These are phyloP conservation scores for Mitragyna speciosa DNA, from an alignment of 257 asterid species.

Conservation along the genomic window DNA sequence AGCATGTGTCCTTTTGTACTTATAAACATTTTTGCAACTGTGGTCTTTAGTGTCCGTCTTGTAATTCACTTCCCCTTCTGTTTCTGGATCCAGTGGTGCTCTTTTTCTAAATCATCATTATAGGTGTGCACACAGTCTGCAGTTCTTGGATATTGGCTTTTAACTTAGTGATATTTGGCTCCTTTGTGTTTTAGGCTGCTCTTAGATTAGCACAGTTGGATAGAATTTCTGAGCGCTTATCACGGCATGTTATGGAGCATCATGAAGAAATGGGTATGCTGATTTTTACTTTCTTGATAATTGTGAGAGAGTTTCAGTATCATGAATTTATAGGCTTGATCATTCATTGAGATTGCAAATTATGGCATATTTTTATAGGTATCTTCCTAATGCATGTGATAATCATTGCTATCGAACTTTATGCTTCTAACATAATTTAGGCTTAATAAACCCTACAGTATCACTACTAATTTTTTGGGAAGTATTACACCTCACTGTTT, in stretches of 20 bases:
- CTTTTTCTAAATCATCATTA: constrained; percentile 4
- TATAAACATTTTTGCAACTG: background rate
- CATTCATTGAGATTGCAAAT: background rate
- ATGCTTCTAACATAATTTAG: background rate
- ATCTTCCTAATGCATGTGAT: background rate
- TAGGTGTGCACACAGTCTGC: constrained; percentile 22
- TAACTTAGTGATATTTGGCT: constrained; percentile 34
- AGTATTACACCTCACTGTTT: background rate
- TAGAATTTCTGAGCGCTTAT: constrained; percentile 79
- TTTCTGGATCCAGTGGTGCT: background rate
- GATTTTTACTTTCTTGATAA: constrained; percentile 8
- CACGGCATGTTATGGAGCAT: constrained; percentile 96
- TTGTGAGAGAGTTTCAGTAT: background rate
- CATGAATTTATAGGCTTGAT: background rate
- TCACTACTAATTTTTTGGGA: background rate
- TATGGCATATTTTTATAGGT: background rate
- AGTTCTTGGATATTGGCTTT: constrained; percentile 24
- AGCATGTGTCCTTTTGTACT: background rate
- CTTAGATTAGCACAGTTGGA: constrained; percentile 89
- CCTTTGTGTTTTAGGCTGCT: constrained; percentile 68
- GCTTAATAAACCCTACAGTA: background rate
- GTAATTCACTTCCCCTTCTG: background rate
- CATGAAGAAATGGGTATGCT: constrained; percentile 93
- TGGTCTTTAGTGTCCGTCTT: background rate
- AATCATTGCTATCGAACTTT: background rate